A percentile compares a stretch with the other conserved stretches of the same genome.
Conservation (phyloP, 805 yeast species). For the Ogataea polymorpha region DNA sequence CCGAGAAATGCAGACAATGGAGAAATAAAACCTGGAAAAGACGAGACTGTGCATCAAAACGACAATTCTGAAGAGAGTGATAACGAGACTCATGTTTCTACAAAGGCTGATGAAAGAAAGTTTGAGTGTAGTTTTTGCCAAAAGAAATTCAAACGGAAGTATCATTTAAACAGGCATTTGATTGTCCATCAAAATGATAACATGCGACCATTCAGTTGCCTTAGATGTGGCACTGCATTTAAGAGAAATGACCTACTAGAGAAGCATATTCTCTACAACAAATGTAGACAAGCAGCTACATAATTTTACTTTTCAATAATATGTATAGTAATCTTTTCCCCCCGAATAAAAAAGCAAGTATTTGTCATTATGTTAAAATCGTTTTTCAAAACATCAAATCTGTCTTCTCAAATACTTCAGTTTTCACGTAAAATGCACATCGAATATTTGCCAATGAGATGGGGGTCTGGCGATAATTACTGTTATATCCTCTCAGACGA, state of each 20-base stretch:
- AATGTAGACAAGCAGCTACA: constrained; percentile 5
- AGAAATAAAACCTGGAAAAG: background rate
- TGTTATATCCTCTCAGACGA: constrained; percentile 75
- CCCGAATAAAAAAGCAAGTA: background rate
- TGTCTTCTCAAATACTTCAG: background rate
- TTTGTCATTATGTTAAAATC: background rate
- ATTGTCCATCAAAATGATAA: constrained; percentile 17
- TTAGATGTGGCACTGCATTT: constrained; percentile 15
- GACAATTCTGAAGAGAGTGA: background rate
- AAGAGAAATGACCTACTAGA: constrained; percentile 21
- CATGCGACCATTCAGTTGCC: constrained; percentile 19
- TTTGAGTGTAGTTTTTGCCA: constrained; percentile 17
- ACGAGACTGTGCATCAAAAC: background rate
- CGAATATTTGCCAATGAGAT: constrained; percentile 82
- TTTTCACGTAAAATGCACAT: constrained; percentile 62
- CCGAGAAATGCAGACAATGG: too few species aligned
- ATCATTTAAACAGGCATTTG: constrained; percentile 21
- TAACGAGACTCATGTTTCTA: background rate
- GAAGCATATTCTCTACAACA: constrained; percentile 17
- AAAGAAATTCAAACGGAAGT: constrained; percentile 20
- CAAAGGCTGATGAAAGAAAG: constrained; percentile 9
- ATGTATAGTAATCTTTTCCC: background rate
- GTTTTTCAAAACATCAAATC: too few species aligned
- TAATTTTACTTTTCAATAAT: background rate
- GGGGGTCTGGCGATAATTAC: constrained; percentile 93